Evolutionary conservation across 2,329 filamentous ascomycete species (phyloP).

Genomic region (Aspergillus tanneri): DNA sequence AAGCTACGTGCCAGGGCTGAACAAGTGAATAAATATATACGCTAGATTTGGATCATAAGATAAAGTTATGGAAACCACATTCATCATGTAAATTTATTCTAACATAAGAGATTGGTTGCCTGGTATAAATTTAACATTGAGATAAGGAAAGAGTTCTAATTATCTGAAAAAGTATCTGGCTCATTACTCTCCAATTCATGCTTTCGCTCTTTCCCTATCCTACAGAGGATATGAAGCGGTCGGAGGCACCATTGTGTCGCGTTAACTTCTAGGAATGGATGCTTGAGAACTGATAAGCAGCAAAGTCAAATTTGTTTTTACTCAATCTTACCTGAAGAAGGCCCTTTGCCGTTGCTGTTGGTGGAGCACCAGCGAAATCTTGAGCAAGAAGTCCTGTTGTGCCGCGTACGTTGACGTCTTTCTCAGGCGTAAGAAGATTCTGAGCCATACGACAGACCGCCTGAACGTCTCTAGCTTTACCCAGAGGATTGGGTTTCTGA

Average conservation of each 20-base stretch:
- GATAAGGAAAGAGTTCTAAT: too few species aligned
- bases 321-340: slow-evolving; percentile 10
- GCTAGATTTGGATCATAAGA: too few species aligned
- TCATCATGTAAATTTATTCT: too few species aligned
- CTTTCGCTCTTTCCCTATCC: neutral
- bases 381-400: slow-evolving; percentile 8
- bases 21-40: too few species aligned
- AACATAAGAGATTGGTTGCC: too few species aligned
- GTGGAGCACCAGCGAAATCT: slow-evolving; percentile 10
- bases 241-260: slow-evolving; percentile 8
- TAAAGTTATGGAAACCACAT: too few species aligned
- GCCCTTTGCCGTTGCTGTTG: slow-evolving; percentile 2
- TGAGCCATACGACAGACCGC: slow-evolving; percentile 6
- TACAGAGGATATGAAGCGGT: slow-evolving; percentile 4
- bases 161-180: neutral
- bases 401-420: neutral
- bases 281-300: slow-evolving; percentile 1
- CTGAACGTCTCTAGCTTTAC: slow-evolving; percentile 7
- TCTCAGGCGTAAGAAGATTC: slow-evolving; percentile 3
- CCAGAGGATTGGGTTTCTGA: neutral
- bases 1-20: too few species aligned
- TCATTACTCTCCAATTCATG: neutral
- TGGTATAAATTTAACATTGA: too few species aligned
- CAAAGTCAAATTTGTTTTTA: neutral
- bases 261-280: slow-evolving; percentile 8